Conservation (phyloP, 192 early-diverging fungal genomes). For the Linnemannia exigua region DNA sequence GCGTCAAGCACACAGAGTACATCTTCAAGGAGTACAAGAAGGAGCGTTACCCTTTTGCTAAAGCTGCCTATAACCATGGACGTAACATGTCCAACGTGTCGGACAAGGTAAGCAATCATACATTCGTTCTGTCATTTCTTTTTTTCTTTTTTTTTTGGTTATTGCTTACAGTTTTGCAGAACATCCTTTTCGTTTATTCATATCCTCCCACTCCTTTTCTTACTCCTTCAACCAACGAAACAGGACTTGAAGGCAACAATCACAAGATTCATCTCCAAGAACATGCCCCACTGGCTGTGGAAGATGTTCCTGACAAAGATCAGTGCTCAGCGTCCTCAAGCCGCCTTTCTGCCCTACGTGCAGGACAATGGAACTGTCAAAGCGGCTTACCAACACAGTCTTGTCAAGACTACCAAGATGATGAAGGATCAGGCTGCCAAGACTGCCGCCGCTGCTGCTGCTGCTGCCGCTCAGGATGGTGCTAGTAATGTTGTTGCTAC, state of each 20-base stretch:
- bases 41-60: constrained; percentile 7
- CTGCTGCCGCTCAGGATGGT: not conserved
- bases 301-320: not conserved
- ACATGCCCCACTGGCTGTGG: constrained; percentile 9
- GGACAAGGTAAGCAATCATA: constrained; percentile 1
- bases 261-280: not conserved
- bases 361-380: constrained; percentile 8
- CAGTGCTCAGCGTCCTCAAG: not conserved
- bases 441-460: not conserved
- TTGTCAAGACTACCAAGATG: not conserved
- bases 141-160: not conserved
- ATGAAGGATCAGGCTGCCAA: not conserved
- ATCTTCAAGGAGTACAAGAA: constrained; percentile 15
- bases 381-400: not conserved
- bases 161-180: not conserved
- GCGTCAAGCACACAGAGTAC: not conserved
- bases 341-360: not conserved
- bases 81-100: constrained; percentile 6
- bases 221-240: not conserved
- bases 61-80: not conserved
- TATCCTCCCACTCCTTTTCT: not conserved
- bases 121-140: not conserved
- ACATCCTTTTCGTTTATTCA: not conserved
- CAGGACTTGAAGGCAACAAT: constrained; percentile 5
- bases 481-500: not conserved